Conservation (phyloP, 1,139 yeast species). For the Geotrichum siamense region DNA sequence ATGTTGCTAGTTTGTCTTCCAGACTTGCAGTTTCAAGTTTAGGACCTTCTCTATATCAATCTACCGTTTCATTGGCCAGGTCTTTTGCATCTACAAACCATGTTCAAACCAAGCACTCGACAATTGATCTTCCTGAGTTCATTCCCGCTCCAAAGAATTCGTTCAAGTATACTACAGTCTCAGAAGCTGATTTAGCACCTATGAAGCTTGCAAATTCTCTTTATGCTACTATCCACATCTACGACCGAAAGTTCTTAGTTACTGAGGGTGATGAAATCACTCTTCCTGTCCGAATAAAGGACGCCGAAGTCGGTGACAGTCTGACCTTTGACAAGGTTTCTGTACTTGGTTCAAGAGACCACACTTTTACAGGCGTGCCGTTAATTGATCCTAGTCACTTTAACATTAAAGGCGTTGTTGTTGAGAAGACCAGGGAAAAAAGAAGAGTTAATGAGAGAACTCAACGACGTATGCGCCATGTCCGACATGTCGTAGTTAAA, state of each 20-base stretch:
- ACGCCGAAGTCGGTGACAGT: slow-evolving; percentile 74
- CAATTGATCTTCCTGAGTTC: slow-evolving; percentile 14
- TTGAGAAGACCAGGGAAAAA: slow-evolving; percentile 83
- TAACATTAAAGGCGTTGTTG: slow-evolving; percentile 65
- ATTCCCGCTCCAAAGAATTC: slow-evolving; percentile 16
- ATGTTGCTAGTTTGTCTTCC: not conserved
- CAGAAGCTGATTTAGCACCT: slow-evolving; percentile 40
- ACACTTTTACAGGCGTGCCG: slow-evolving; percentile 54
- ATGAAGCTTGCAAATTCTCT: slow-evolving; percentile 56
- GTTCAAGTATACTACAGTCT: slow-evolving; percentile 11
- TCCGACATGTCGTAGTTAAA: slow-evolving; percentile 69
- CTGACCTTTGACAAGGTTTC: slow-evolving; percentile 66
- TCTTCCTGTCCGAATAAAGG: slow-evolving; percentile 68
- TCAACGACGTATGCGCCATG: slow-evolving; percentile 78
- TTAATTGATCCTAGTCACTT: slow-evolving; percentile 47
- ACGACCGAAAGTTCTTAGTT: slow-evolving; percentile 79
- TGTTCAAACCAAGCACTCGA: slow-evolving; percentile 3
- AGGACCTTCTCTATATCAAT: not conserved
- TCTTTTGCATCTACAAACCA: slow-evolving; percentile 6
- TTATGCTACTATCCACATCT: slow-evolving; percentile 77
- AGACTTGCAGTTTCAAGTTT: not conserved
- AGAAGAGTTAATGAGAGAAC: slow-evolving; percentile 59
- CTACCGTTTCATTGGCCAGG: not conserved
- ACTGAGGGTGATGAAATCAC: slow-evolving; percentile 83
- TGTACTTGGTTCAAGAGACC: slow-evolving; percentile 78